Evolutionary conservation across 108 stramenopile genomes (phyloP).

Genomic region (Parmales sp.): DNA sequence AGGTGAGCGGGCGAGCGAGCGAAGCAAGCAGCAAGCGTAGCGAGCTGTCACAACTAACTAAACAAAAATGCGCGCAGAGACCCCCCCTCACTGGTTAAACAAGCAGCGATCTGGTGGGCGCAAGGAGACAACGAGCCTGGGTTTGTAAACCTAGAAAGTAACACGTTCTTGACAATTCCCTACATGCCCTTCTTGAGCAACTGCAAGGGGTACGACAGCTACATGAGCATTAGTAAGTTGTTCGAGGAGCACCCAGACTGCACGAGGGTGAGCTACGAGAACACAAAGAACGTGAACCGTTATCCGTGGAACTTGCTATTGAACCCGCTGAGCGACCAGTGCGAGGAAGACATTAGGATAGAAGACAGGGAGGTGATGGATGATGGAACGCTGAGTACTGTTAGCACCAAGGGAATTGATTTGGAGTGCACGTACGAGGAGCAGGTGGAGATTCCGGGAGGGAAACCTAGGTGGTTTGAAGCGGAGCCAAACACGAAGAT

Average conservation of each 20-base stretch:
- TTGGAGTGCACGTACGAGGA: slow-evolving; percentile 66
- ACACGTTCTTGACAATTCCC: slow-evolving; percentile 43
- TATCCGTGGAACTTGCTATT: slow-evolving; percentile 29
- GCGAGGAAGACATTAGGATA: not conserved
- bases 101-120: slow-evolving; percentile 25
- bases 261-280: slow-evolving; percentile 17
- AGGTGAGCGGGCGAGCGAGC: too few relatives aligned
- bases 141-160: not conserved
- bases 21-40: too few relatives aligned
- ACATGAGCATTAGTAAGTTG: slow-evolving; percentile 54
- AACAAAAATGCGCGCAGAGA: not conserved
- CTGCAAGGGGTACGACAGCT: slow-evolving; percentile 66
- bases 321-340: slow-evolving; percentile 15
- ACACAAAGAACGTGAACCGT: slow-evolving; percentile 35
- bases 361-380: not conserved
- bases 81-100: not conserved
- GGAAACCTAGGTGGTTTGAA: slow-evolving; percentile 58
- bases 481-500: slow-evolving; percentile 19
- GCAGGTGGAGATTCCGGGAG: slow-evolving; percentile 20
- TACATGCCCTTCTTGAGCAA: slow-evolving; percentile 73
- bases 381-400: not conserved
- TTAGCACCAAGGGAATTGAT: not conserved
- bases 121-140: slow-evolving; percentile 14
- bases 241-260: slow-evolving; percentile 69
- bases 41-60: too few relatives aligned